Conservation (phyloP, 257 asterid genomes). For the Solanum boliviense region DNA sequence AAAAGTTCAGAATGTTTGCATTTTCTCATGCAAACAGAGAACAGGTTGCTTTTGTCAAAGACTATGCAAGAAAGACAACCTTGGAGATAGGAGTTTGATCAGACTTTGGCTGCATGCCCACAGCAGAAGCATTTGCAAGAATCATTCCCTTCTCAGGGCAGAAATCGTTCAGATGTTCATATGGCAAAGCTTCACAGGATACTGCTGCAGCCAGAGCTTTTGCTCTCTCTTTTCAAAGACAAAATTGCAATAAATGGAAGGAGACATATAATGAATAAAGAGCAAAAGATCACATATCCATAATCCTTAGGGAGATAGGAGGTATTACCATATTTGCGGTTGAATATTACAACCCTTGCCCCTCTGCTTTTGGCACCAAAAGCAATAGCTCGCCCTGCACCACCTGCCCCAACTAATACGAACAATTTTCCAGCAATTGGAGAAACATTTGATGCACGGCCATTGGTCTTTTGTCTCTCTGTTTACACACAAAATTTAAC, state of each 20-base stretch:
- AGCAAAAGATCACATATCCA: background rate
- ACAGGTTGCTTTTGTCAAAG: background rate
- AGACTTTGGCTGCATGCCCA: slow-evolving; percentile 54
- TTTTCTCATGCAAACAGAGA: background rate
- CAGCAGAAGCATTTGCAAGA: slow-evolving; percentile 63
- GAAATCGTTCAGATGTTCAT: slow-evolving; percentile 28
- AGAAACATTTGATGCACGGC: slow-evolving; percentile 23
- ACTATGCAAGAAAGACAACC: slow-evolving; percentile 15
- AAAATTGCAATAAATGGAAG: background rate
- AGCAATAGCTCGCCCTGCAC: slow-evolving; percentile 70
- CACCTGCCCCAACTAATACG: slow-evolving; percentile 77
- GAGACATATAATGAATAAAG: background rate
- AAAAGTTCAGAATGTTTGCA: background rate
- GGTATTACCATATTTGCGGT: slow-evolving; percentile 47
- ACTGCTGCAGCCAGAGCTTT: slow-evolving; percentile 58
- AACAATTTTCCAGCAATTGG: slow-evolving; percentile 55
- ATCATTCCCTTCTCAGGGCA: slow-evolving; percentile 54
- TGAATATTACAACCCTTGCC: slow-evolving; percentile 58
- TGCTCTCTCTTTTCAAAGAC: slow-evolving; percentile 35
- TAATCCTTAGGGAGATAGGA: background rate
- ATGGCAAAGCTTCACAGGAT: slow-evolving; percentile 59
- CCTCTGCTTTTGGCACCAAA: slow-evolving; percentile 68
- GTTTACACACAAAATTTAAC: background rate
- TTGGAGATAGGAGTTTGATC: slow-evolving; percentile 50
- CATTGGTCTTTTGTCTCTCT: slow-evolving; percentile 21